A percentile compares a stretch with the other conserved stretches of the same genome.
These are phyloP conservation scores for Sesbania bispinosa DNA, from an alignment of 306 rosid species.

Conservation along the genomic window DNA sequence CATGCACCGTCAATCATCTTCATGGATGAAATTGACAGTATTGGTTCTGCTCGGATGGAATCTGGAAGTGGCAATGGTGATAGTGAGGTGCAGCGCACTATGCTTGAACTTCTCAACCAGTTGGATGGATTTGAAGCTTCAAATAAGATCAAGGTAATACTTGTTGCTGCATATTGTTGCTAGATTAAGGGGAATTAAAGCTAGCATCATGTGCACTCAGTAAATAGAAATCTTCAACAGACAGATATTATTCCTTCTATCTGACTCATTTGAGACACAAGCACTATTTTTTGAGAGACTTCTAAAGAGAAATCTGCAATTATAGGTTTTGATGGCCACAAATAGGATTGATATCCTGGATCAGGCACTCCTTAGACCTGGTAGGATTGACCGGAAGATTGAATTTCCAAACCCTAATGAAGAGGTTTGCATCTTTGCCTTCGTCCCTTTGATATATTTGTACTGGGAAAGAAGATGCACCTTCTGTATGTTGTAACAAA, in stretches of 20 bases:
- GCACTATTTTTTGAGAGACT: not conserved
- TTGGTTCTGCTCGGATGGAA: conserved; percentile 99
- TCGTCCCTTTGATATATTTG: conserved; percentile 7
- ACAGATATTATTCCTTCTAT: not conserved
- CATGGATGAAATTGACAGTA: conserved; percentile 99
- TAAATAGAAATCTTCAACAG: not conserved
- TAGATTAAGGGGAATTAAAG: not conserved
- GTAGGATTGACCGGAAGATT: conserved; percentile 93
- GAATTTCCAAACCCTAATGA: conserved; percentile 97
- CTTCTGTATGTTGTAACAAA: not conserved
- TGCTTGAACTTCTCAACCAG: conserved; percentile 99
- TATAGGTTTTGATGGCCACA: conserved; percentile 97
- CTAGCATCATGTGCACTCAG: not conserved
- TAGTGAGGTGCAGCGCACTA: conserved; percentile 98
- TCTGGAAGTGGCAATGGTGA: conserved; percentile 99
- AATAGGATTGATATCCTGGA: conserved; percentile 98
- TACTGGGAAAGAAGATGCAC: not conserved
- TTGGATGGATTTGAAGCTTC: conserved; percentile 99
- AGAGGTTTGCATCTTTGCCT: conserved; percentile 48
- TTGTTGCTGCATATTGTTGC: not conserved
- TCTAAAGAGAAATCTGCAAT: conserved; percentile 25
- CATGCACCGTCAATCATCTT: conserved; percentile 99
- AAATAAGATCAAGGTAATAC: conserved; percentile 87
- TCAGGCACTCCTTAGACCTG: conserved; percentile 99
- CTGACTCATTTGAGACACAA: not conserved